Conservation (phyloP, 2,329 filamentous ascomycete genomes). For the Aspergillus phoenicis region DNA sequence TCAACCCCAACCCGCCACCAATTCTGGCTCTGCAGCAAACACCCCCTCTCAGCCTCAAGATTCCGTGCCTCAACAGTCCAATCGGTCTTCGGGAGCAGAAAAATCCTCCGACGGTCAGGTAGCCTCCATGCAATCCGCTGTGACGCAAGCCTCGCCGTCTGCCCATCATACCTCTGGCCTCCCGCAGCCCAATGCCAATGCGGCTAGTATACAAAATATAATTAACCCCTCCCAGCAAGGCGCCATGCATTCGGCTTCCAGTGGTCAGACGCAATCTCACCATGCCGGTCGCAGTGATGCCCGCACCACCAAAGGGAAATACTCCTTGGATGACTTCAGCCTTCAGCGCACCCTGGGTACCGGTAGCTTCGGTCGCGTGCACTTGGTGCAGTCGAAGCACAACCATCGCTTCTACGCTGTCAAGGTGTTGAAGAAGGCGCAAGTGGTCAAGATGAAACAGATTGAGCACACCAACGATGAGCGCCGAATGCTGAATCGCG, state of each 20-base stretch:
- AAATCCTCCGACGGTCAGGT: constrained; percentile 27
- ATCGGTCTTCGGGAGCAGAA: constrained; percentile 24
- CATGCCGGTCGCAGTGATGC: constrained; percentile 22
- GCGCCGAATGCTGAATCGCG: constrained; percentile 89
- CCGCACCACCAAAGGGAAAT: constrained; percentile 92
- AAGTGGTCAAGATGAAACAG: constrained; percentile 99
- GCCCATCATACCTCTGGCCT: constrained; percentile 28
- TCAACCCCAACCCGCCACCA: constrained; percentile 28
- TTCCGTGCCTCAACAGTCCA: constrained; percentile 3
- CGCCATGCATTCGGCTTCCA: constrained; percentile 32
- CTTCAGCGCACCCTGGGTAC: constrained; percentile 91
- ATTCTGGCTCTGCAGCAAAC: constrained; percentile 2
- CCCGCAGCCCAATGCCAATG: constrained; percentile 54
- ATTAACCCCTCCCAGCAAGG: constrained; percentile 66
- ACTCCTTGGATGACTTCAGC: constrained; percentile 86
- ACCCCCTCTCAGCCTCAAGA: neutral
- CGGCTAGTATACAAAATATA: constrained; percentile 80
- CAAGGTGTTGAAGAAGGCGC: constrained; percentile 97
- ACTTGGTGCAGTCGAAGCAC: constrained; percentile 95
- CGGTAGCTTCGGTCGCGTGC: constrained; percentile 93
- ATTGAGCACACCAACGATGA: constrained; percentile 99
- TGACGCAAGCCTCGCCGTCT: constrained; percentile 37
- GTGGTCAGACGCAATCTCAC: constrained; percentile 20
- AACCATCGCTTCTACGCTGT: constrained; percentile 98
- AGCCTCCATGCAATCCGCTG: constrained; percentile 43